Evolutionary conservation across 106 monocot genomes (phyloP).

Genomic region (Dendrobium chrysotoxum): DNA sequence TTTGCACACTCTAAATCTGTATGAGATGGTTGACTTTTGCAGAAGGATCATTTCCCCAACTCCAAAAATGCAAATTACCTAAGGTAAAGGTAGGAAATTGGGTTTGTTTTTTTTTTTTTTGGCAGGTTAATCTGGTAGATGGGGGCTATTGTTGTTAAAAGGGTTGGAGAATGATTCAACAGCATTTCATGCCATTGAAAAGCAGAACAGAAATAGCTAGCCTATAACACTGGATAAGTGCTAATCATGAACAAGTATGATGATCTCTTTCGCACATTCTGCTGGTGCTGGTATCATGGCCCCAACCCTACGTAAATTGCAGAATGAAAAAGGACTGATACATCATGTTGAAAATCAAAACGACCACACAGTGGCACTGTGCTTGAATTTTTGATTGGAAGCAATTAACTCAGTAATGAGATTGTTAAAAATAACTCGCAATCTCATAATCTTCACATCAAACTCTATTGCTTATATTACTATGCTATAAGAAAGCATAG

Average conservation of each 20-base stretch:
- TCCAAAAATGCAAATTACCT: too few relatives aligned
- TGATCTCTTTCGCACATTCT: too few relatives aligned
- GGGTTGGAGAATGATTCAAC: too few relatives aligned
- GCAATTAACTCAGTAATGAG: background rate
- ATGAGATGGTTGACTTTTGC: too few relatives aligned
- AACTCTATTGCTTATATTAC: background rate
- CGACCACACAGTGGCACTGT: background rate
- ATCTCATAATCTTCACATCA: background rate
- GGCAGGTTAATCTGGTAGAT: too few relatives aligned
- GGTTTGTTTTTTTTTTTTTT: too few relatives aligned
- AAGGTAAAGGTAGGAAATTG: too few relatives aligned
- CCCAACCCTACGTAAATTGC: background rate
- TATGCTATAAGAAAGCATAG: background rate
- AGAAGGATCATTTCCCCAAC: too few relatives aligned
- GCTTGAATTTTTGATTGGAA: background rate
- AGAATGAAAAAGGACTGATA: background rate
- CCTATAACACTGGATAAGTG: background rate
- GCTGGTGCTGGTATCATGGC: background rate
- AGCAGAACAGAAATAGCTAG: too few relatives aligned
- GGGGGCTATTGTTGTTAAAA: too few relatives aligned
- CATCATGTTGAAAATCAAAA: background rate
- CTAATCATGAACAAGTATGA: background rate
- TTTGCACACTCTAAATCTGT: background rate
- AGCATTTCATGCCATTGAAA: too few relatives aligned
- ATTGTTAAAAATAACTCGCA: background rate